Base-by-base conservation (phyloP, 768 basidiomycete genomes). In the Scleroderma citrinum region DNA sequence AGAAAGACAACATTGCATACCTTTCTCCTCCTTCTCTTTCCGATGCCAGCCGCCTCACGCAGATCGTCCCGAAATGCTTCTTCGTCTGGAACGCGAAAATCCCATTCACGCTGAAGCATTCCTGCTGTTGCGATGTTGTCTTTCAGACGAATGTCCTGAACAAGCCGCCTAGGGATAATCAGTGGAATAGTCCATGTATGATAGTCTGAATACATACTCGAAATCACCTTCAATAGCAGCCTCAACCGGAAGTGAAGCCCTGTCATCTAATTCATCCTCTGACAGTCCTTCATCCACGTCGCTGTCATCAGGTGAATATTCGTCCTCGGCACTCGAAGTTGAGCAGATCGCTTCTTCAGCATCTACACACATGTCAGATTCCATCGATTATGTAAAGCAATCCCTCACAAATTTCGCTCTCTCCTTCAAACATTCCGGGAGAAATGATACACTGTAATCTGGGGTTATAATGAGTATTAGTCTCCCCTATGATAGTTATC, bases 1-100 rank as follows among this genome's bases (percentile, higher is more conserved):
- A 35, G 34, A n/a, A 13, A 35, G 5, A 35, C 34, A 14, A 35
- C n/a, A n/a, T n/a, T 4, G 13, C 34, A 16, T 8, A 30, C 29
- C 47, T 77, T 77, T 71, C 74, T 76, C 62, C 71, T 66, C 55
- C 71, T 59, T 49, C 63, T 69, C 47, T 59, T 72, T 13, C 87
- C 87, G 29, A 91, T 76, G 5, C 87, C 87, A 8, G 86, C 85
- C 6, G 86, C 87, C 37, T 72, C 78, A 14, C 85, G 76, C 44
- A 91, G 68, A 57, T 89, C 86, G 49, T 89, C 83, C 13, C 77
- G 80, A 59, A 90, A 86, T 54, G 76, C 76, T 12, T 87, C 81
- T 49, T 74, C 73, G 46, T 88, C 82, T 57, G 83, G 79, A 38
- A 85, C 76, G 46, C 72, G 76, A 32, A 87, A 77, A 52, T 90